Conservation (phyloP, 2,329 filamentous ascomycete species). For the Fusarium burgessii region DNA sequence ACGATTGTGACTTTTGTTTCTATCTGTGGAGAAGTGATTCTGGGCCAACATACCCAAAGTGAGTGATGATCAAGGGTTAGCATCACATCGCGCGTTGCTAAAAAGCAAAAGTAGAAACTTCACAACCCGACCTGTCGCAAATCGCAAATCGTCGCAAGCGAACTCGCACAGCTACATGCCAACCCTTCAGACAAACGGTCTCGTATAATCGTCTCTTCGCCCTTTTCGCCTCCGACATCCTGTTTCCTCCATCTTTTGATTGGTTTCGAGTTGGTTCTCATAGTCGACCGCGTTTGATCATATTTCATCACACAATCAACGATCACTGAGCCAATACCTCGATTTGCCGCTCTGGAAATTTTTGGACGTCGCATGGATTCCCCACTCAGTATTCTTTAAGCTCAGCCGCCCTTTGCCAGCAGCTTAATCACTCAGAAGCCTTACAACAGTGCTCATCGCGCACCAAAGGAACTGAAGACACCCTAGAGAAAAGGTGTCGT, state of each 20-base stretch:
- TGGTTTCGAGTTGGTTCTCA: constrained; percentile 19
- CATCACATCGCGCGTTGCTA: constrained; percentile 44
- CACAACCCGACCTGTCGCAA: constrained; percentile 41
- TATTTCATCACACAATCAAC: constrained; percentile 19
- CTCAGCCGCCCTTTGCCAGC: constrained; percentile 15
- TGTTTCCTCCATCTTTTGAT: constrained; percentile 24
- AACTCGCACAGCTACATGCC: constrained; percentile 14
- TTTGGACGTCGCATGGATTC: constrained; percentile 36
- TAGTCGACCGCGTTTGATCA: constrained; percentile 21
- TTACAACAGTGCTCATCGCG: constrained; percentile 1
- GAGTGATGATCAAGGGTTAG: constrained; percentile 40
- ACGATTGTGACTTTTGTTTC: constrained; percentile 41
- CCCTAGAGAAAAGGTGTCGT: constrained; percentile 34
- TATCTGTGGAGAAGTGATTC: constrained; percentile 35
- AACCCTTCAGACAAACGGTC: constrained; percentile 15
- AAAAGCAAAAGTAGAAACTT: constrained; percentile 45
- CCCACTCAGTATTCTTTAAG: constrained; percentile 33
- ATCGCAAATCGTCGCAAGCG: constrained; percentile 22
- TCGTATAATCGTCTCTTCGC: constrained; percentile 31
- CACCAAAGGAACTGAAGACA: constrained; percentile 18
- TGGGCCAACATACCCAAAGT: constrained; percentile 37
- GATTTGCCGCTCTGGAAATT: constrained; percentile 6
- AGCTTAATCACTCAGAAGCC: not conserved
- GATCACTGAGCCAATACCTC: constrained; percentile 13
- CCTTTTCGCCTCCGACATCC: constrained; percentile 14